Base-by-base conservation (phyloP, 441 rosid species). In the Euphorbia schlechtendalii region DNA sequence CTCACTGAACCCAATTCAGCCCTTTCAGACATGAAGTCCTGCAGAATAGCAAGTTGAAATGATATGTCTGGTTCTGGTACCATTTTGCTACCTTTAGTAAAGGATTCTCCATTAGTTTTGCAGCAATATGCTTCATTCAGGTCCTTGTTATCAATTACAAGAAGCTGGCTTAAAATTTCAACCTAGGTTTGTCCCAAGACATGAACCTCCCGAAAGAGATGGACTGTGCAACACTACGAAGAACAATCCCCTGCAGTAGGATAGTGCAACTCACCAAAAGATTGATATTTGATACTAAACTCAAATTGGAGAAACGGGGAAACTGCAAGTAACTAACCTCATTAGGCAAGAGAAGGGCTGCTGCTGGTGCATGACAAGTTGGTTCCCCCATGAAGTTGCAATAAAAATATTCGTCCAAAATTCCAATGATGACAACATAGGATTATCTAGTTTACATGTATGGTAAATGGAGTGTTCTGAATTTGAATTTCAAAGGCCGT, bases 181-280 rank as follows among this genome's bases (percentile, higher is more conserved):
- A 57, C 57, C 63, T 73, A 59, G 21, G 54, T 67, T 61, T 21
- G 49, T 36, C 72, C 53, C 89, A 96, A 11, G 92, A 77, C 77
- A 78, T 71, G 51, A 79, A 94, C 82, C 90, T 85, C 66, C 99
- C 99, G 46, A 94, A 89, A 3, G 99, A 89, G 40, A 87, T 65
- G 0, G 99, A 94, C 62, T 89, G 95, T 4, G 84, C 81, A 24
- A 89, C 88, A 1, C 76, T 81, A 27, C 74, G 78, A 74, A 71
- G 59, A 1, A 84, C 82, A 62, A 73, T 75, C 21, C 72, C 91
- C 97, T 90, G 87, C 55, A 52, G 67, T 68, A 51, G 5, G 8
- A 27, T 46, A 36, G 11, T 24, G 22, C 3, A 15, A 15, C 27
- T 54, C 24, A 32, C 1, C 14, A 10, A n/a, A 10, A 18, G 53